Evolutionary conservation across 768 basidiomycete species (phyloP).

Genomic region (Rhizopogon roseolus): DNA sequence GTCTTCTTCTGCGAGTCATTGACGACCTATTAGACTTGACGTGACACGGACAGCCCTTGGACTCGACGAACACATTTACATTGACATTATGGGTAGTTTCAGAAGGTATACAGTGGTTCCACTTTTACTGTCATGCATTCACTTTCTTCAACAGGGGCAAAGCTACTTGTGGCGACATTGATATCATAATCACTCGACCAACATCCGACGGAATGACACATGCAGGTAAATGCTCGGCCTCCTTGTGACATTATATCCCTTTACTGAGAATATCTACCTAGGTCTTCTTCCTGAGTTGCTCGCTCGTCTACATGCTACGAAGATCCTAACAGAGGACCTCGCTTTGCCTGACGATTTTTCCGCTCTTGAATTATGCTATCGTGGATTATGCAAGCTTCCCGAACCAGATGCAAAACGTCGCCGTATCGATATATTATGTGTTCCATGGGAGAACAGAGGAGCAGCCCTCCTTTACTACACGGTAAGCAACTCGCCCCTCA

Average conservation of each 20-base stretch:
- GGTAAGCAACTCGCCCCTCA: slow-evolving; percentile 34
- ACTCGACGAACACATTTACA: slow-evolving; percentile 64
- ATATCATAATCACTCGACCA: slow-evolving; percentile 80
- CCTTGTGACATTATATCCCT: slow-evolving; percentile 1
- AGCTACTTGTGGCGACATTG: slow-evolving; percentile 84
- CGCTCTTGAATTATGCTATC: slow-evolving; percentile 73
- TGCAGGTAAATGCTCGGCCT: slow-evolving; percentile 38
- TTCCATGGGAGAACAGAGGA: slow-evolving; percentile 76
- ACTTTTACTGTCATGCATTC: neutral
- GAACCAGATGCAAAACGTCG: slow-evolving; percentile 44
- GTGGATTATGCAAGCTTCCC: slow-evolving; percentile 69
- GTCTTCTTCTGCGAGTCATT: slow-evolving; percentile 4
- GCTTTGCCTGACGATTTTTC: slow-evolving; percentile 62
- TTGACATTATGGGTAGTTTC: slow-evolving; percentile 93
- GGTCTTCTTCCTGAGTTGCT: slow-evolving; percentile 63
- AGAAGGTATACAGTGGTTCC: slow-evolving; percentile 43
- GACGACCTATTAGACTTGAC: neutral
- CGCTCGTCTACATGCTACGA: slow-evolving; percentile 44
- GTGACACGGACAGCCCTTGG: slow-evolving; percentile 45
- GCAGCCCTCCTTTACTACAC: slow-evolving; percentile 93
- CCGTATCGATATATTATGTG: slow-evolving; percentile 80
- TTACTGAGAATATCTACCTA: slow-evolving; percentile 18
- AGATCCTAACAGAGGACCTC: slow-evolving; percentile 79
- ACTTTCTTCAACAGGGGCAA: slow-evolving; percentile 51
- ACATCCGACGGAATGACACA: slow-evolving; percentile 72